phyloP scores from a whole-genome alignment of 495 filamentous ascomycete species.

The Hypoxylon lienhwacheense region DNA sequence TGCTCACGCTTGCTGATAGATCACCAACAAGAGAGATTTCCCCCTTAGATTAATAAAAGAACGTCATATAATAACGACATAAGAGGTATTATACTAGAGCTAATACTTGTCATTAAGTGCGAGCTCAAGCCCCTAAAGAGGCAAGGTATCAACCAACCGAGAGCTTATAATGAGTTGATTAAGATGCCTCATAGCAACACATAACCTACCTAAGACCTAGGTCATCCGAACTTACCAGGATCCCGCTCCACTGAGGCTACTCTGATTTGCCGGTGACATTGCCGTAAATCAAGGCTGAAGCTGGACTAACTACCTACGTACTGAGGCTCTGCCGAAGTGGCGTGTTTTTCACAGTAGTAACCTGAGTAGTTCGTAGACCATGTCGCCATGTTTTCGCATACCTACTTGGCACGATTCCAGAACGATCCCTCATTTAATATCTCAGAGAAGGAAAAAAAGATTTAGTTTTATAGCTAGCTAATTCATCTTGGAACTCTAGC shows the following conservation, averaged over 20 bases:
- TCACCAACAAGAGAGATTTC: no score
- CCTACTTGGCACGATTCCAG: slow-evolving; percentile 14
- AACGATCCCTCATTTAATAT: slow-evolving; percentile 17
- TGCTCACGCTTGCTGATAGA: no score
- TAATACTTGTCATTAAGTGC: no score
- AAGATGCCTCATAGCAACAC: not conserved
- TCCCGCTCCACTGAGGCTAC: slow-evolving; percentile 9
- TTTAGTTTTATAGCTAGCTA: no score
- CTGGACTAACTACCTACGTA: no score
- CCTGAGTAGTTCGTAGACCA: no score
- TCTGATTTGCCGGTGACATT: slow-evolving; percentile 30
- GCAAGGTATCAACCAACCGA: slow-evolving; percentile 2
- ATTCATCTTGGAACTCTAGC: slow-evolving; percentile 5
- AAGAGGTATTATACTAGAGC: no score
- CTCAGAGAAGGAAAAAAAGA: not conserved
- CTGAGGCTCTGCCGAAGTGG: slow-evolving; percentile 30
- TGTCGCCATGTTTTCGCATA: not conserved
- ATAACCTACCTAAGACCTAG: not conserved
- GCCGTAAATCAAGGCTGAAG: slow-evolving; percentile 24
- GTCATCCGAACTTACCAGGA: no score
- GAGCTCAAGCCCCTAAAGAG: no score
- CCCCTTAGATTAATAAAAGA: no score
- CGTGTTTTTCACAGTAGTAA: no score
- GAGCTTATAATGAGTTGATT: not conserved
- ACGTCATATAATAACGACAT: no score